Evolutionary conservation across 2,329 filamentous ascomycete species (phyloP).

Genomic region (Aspergillus clavatus): DNA sequence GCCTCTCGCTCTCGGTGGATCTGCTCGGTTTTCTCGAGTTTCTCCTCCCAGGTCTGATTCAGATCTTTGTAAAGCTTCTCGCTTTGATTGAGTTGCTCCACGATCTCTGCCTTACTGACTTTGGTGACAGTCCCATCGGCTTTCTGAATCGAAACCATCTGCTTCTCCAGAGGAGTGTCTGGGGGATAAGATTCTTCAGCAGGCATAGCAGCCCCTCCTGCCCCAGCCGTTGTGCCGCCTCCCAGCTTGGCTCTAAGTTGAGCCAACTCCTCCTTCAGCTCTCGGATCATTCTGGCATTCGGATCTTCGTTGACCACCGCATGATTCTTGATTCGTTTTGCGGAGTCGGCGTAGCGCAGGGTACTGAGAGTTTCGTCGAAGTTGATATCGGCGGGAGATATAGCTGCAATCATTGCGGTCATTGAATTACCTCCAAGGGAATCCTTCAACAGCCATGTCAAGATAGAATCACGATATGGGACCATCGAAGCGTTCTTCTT

Average conservation of each 20-base stretch:
- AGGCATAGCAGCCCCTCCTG: conserved; percentile 46
- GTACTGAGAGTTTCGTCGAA: conserved; percentile 97
- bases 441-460: conserved; percentile 96
- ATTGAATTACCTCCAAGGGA: conserved; percentile 97
- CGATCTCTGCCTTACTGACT: conserved; percentile 96
- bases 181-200: conserved; percentile 84
- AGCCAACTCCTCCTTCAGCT: conserved; percentile 90
- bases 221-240: conserved; percentile 45
- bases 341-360: conserved; percentile 91
- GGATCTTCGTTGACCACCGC: conserved; percentile 98
- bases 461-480: conserved; percentile 91
- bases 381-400: conserved; percentile 97
- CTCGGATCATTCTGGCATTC: conserved; percentile 97
- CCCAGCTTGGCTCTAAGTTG: conserved; percentile 81
- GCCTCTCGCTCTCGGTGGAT: conserved; percentile 97
- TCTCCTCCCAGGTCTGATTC: conserved; percentile 98
- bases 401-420: conserved; percentile 99
- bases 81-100: conserved; percentile 90
- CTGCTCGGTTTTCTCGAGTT: conserved; percentile 86
- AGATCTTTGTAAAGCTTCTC: conserved; percentile 94
- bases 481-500: conserved; percentile 72
- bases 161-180: conserved; percentile 87
- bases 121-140: conserved; percentile 84
- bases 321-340: conserved; percentile 99
- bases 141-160: conserved; percentile 90